Conservation (phyloP, 1,284 basidiomycete genomes). For the Ustilago hordei region DNA sequence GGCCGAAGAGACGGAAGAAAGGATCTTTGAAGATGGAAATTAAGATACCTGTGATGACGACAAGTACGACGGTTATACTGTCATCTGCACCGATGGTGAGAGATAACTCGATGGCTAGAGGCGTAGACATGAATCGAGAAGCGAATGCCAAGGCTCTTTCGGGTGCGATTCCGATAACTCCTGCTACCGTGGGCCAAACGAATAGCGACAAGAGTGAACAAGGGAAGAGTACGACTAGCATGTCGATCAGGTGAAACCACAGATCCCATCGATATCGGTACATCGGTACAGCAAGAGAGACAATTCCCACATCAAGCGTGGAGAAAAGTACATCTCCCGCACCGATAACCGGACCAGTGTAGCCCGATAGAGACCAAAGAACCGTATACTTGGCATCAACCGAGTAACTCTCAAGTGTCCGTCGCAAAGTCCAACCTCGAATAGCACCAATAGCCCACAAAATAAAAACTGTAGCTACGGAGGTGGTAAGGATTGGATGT, state of each 20-base stretch:
- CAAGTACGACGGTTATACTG: slow-evolving; percentile 59
- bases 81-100: slow-evolving; percentile 59
- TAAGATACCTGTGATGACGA: slow-evolving; percentile 63
- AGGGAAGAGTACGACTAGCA: slow-evolving; percentile 52
- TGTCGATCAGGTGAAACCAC: slow-evolving; percentile 38
- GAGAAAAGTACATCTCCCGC: slow-evolving; percentile 60
- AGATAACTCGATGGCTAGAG: slow-evolving; percentile 60
- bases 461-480: slow-evolving; percentile 53
- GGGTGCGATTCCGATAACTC: slow-evolving; percentile 43
- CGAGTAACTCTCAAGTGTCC: slow-evolving; percentile 44
- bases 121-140: slow-evolving; percentile 59
- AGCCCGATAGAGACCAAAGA: slow-evolving; percentile 46
- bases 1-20: slow-evolving; percentile 51
- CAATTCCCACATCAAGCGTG: slow-evolving; percentile 61
- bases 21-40: slow-evolving; percentile 60
- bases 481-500: slow-evolving; percentile 62
- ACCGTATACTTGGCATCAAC: slow-evolving; percentile 55
- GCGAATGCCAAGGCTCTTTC: slow-evolving; percentile 53
- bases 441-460: slow-evolving; percentile 58
- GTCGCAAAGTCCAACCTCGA: slow-evolving; percentile 30
- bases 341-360: slow-evolving; percentile 58
- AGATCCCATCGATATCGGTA: slow-evolving; percentile 61
- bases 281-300: slow-evolving; percentile 60
- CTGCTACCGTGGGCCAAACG: slow-evolving; percentile 52
- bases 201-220: slow-evolving; percentile 53